Percentiles rank a stretch among this genome's conserved stretches.
Conservation (phyloP, 2,329 filamentous ascomycete genomes). For the Arthroderma sp. region DNA sequence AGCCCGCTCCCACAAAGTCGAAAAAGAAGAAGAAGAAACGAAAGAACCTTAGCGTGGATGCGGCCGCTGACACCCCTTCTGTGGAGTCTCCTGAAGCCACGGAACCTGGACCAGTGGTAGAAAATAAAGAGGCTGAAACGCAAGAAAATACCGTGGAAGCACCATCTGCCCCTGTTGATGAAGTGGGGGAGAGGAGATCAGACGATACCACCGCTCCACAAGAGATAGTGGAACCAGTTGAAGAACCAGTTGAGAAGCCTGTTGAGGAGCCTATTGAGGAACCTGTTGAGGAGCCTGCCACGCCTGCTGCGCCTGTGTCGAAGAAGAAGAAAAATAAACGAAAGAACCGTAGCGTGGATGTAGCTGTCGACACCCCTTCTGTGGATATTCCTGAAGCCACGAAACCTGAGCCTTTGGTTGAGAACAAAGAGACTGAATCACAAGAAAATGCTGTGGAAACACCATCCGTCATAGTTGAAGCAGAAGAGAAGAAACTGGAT, state of each 20-base stretch:
- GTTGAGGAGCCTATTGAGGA: conserved; percentile 2
- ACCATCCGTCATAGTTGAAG: background rate
- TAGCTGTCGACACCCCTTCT: background rate
- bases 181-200: background rate
- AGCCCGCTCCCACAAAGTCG: background rate
- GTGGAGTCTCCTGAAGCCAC: background rate
- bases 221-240: background rate
- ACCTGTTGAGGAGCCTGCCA: background rate
- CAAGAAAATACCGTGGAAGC: conserved; percentile 1
- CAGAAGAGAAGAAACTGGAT: background rate
- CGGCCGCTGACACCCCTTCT: background rate
- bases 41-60: too few species aligned
- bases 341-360: conserved; percentile 3
- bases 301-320: conserved; percentile 1
- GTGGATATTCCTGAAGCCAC: background rate
- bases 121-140: background rate
- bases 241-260: background rate
- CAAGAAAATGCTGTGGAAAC: background rate
- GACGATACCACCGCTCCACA: background rate
- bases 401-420: background rate
- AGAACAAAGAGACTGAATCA: conserved; percentile 1
- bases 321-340: conserved; percentile 19
- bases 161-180: conserved; percentile 5
- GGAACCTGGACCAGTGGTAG: conserved; percentile 6
- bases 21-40: background rate